Evolutionary conservation across 805 yeast species (phyloP).

Genomic region (Ascoidea tarda): DNA sequence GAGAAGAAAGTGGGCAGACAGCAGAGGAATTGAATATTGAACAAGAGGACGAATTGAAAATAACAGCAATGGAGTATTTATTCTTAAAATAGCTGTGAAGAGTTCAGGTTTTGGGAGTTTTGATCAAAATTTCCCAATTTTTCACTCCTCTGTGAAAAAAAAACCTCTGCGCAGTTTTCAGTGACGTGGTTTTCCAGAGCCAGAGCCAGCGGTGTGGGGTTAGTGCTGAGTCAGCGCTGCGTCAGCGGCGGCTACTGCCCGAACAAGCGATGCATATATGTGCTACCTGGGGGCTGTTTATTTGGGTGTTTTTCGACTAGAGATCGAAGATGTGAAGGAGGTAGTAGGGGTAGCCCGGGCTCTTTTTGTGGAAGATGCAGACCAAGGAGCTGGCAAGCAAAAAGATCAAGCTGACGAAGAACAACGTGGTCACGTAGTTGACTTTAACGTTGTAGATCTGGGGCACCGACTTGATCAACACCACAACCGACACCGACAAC

Average conservation of each 20-base stretch:
- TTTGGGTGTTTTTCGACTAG: too few relatives aligned
- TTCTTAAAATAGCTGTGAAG: not conserved
- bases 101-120: not conserved
- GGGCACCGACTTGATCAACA: slow-evolving; percentile 46
- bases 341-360: slow-evolving; percentile 69
- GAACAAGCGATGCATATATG: not conserved
- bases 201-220: slow-evolving; percentile 34
- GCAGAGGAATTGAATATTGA: slow-evolving; percentile 2
- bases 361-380: slow-evolving; percentile 54
- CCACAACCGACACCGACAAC: slow-evolving; percentile 44
- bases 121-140: not conserved
- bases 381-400: slow-evolving; percentile 51
- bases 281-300: not conserved
- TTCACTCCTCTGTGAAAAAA: not conserved
- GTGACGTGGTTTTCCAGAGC: slow-evolving; percentile 17
- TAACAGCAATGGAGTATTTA: not conserved
- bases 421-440: slow-evolving; percentile 32
- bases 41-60: not conserved
- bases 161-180: not conserved
- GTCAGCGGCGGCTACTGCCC: slow-evolving; percentile 49
- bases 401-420: slow-evolving; percentile 31
- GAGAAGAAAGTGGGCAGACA: slow-evolving; percentile 28
- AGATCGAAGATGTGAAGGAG: slow-evolving; percentile 17
- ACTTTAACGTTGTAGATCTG: slow-evolving; percentile 27
- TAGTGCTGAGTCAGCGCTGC: slow-evolving; percentile 21